These are phyloP conservation scores for Alternaria postmessia DNA, from an alignment of 2,329 filamentous ascomycete species.

Conservation along the genomic window DNA sequence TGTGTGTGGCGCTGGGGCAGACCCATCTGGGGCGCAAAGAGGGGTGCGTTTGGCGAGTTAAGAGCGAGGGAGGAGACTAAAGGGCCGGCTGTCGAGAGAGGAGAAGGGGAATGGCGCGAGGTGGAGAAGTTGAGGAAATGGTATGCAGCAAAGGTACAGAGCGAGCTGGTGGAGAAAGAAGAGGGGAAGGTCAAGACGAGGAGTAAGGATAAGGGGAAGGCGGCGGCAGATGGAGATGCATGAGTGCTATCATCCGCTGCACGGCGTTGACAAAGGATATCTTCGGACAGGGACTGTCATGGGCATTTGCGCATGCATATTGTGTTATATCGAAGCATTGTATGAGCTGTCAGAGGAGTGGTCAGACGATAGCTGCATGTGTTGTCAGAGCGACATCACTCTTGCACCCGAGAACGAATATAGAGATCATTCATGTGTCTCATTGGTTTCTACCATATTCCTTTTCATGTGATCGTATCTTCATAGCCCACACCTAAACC, in stretches of 20 bases:
- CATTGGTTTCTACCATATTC: conserved; percentile 29
- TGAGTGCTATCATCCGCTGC: not conserved
- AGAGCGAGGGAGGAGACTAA: conserved; percentile 53
- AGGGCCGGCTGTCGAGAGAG: conserved; percentile 57
- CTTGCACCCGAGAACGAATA: not conserved
- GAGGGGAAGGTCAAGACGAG: conserved; percentile 20
- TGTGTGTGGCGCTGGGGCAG: conserved; percentile 56
- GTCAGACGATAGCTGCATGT: not conserved
- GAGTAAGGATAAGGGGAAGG: conserved; percentile 22
- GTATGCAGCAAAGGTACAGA: conserved; percentile 41
- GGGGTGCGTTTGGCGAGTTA: conserved; percentile 38
- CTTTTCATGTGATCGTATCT: conserved; percentile 28
- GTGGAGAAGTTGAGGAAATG: conserved; percentile 53
- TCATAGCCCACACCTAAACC: conserved; percentile 19
- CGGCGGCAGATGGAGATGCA: conserved; percentile 3
- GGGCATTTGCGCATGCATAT: not conserved
- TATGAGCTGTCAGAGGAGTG: not conserved
- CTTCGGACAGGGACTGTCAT: not conserved
- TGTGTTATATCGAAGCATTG: not conserved
- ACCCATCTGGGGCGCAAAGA: conserved; percentile 39
- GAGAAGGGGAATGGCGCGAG: conserved; percentile 54
- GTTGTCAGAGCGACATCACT: conserved; percentile 6
- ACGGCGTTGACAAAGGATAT: not conserved
- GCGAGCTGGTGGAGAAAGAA: conserved; percentile 27
- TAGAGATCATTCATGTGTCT: conserved; percentile 38